Percentiles rank a stretch among this genome's conserved stretches.
Conservation (phyloP, 352 stramenopile genomes). For the Phytophthora sojae region DNA sequence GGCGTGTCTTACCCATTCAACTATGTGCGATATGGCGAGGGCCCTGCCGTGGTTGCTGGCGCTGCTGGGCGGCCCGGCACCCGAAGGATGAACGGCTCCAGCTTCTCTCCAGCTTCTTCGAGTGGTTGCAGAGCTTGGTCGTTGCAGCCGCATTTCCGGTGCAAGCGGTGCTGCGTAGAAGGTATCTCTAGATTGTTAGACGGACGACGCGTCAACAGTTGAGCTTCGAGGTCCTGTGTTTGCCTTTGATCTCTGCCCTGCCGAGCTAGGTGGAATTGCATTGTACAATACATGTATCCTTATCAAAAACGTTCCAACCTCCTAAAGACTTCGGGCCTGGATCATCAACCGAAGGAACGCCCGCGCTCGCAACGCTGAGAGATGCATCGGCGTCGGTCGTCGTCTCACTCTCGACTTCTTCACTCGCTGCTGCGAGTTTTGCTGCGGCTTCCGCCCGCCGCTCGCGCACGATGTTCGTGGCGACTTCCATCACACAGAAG, state of each 20-base stretch:
- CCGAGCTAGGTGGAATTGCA: too few species aligned
- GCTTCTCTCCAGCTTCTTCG: too few species aligned
- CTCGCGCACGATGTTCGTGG: constrained; percentile 32
- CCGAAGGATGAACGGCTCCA: too few species aligned
- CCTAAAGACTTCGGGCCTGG: constrained; percentile 2
- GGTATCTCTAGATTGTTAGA: too few species aligned
- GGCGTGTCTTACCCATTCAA: not conserved
- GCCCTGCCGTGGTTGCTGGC: not conserved
- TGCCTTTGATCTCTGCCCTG: too few species aligned
- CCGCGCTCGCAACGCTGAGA: not conserved
- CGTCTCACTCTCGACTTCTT: constrained; percentile 13
- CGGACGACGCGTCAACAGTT: too few species aligned
- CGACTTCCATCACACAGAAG: constrained; percentile 44
- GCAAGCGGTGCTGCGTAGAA: too few species aligned
- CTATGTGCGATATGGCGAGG: constrained; percentile 11
- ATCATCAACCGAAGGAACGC: constrained; percentile 1
- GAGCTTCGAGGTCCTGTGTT: too few species aligned
- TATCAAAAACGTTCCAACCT: not conserved
- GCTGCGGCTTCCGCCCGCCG: constrained; percentile 16
- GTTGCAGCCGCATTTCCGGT: too few species aligned
- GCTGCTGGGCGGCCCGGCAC: not conserved
- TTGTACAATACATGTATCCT: not conserved
- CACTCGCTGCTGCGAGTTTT: not conserved
- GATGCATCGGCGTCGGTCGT: not conserved
- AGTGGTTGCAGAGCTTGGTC: too few species aligned